Percentiles rank a stretch among this genome's conserved stretches.
Conservation (phyloP, 2,329 filamentous ascomycete genomes). For the Penicillium concentricum region DNA sequence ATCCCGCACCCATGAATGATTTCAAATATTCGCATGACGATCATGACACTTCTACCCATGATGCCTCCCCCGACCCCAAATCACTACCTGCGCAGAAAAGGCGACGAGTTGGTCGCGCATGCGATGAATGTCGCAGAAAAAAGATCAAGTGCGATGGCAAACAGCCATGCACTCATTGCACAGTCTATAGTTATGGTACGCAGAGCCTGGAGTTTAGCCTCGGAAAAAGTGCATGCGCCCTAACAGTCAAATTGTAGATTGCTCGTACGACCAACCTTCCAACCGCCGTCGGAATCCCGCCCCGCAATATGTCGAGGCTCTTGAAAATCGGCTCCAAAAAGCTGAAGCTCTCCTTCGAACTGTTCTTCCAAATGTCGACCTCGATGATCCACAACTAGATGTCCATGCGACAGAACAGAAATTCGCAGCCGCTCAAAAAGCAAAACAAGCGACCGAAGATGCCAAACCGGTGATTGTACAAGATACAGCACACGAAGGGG, state of each 20-base stretch:
- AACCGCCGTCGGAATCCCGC: constrained; percentile 87
- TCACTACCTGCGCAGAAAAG: constrained; percentile 68
- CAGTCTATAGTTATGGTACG: constrained; percentile 96
- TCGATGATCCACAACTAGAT: constrained; percentile 82
- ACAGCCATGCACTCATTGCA: constrained; percentile 91
- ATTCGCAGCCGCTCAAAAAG: constrained; percentile 47
- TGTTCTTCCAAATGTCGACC: constrained; percentile 77
- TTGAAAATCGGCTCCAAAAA: constrained; percentile 79
- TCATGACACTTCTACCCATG: constrained; percentile 18
- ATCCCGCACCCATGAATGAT: constrained; percentile 20
- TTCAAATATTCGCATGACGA: constrained; percentile 16
- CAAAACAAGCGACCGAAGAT: constrained; percentile 22
- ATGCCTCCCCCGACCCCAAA: constrained; percentile 28
- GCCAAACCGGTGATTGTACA: constrained; percentile 23
- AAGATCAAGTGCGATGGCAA: constrained; percentile 88
- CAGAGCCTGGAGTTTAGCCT: not conserved
- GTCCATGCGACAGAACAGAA: constrained; percentile 69
- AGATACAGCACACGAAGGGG: constrained; percentile 39
- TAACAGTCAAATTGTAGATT: constrained; percentile 59
- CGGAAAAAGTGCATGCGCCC: constrained; percentile 1
- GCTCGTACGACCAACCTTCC: constrained; percentile 92
- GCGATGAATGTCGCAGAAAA: constrained; percentile 78
- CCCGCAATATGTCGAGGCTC: constrained; percentile 86
- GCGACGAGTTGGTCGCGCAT: constrained; percentile 74
- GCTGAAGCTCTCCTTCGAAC: constrained; percentile 77